Evolutionary conservation across 257 asterid species (phyloP).

Genomic region (Solanum stenotomum): DNA sequence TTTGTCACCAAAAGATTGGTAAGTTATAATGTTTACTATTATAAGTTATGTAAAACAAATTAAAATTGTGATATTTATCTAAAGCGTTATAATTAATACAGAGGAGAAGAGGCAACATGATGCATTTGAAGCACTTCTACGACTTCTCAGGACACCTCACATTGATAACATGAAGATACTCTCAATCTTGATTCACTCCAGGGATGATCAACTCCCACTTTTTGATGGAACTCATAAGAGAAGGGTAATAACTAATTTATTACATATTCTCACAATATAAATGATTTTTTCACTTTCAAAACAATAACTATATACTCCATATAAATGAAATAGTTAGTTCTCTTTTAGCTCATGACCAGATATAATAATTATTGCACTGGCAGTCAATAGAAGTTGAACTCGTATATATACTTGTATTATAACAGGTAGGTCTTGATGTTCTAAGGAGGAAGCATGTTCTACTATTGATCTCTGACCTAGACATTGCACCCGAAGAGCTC

Average conservation of each 20-base stretch:
- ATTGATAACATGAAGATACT: constrained; percentile 3
- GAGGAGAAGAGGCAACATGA: constrained; percentile 1
- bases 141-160: constrained; percentile 2
- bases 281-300: too few species aligned
- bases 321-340: too few species aligned
- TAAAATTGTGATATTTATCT: background rate
- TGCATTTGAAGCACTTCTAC: background rate
- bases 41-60: background rate
- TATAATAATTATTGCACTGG: too few species aligned
- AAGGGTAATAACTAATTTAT: background rate
- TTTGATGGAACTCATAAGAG: constrained; percentile 1
- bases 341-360: too few species aligned
- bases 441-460: constrained; percentile 59
- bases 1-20: constrained; percentile 29
- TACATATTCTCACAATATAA: too few species aligned
- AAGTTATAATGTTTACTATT: background rate
- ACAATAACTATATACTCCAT: too few species aligned
- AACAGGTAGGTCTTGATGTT: constrained; percentile 49
- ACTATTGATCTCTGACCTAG: constrained; percentile 63
- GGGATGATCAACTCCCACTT: constrained; percentile 4
- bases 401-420: too few species aligned
- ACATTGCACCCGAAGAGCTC: constrained; percentile 59
- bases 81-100: background rate
- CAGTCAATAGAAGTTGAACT: background rate
- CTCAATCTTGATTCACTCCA: background rate